These are phyloP conservation scores for Casuarina equisetifolia DNA, from an alignment of 306 rosid genomes.

Conservation along the genomic window DNA sequence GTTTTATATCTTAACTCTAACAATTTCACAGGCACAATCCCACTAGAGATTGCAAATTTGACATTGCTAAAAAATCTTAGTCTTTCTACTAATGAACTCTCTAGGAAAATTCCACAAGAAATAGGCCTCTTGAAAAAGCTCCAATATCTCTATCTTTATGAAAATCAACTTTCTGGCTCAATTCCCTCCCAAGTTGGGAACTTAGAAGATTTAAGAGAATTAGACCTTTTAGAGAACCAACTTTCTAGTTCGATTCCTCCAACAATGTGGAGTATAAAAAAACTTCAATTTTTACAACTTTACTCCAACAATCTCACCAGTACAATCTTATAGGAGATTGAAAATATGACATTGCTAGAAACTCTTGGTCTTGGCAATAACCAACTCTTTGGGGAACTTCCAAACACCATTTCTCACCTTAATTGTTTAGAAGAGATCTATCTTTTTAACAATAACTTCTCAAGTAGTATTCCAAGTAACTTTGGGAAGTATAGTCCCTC, in stretches of 20 bases:
- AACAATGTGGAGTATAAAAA: conserved; percentile 47
- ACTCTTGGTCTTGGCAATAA: conserved; percentile 19
- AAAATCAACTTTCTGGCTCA: no score
- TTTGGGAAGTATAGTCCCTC: conserved; percentile 56
- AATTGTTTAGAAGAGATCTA: conserved; percentile 31
- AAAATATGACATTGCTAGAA: conserved; percentile 44
- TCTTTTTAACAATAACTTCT: conserved; percentile 54
- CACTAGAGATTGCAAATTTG: no score
- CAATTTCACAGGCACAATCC: no score
- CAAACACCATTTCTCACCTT: conserved; percentile 41
- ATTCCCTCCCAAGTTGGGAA: no score
- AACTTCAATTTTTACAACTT: conserved; percentile 33
- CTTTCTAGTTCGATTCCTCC: conserved; percentile 50
- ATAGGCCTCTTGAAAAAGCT: no score
- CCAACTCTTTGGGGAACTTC: conserved; percentile 50
- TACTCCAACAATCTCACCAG: conserved; percentile 50
- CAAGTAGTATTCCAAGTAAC: conserved; percentile 49
- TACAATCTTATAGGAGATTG: conserved; percentile 51
- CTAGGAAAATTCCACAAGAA: no score
- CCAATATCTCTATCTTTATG: no score
- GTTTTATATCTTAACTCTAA: no score
- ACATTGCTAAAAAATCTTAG: no score
- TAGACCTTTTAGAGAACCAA: conserved; percentile 40
- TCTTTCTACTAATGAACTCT: no score
- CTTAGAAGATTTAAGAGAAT: no score